Percentiles rank a stretch among this genome's conserved stretches.
Conservation (phyloP, 768 basidiomycete species). For the Glaciozyma martinii region DNA sequence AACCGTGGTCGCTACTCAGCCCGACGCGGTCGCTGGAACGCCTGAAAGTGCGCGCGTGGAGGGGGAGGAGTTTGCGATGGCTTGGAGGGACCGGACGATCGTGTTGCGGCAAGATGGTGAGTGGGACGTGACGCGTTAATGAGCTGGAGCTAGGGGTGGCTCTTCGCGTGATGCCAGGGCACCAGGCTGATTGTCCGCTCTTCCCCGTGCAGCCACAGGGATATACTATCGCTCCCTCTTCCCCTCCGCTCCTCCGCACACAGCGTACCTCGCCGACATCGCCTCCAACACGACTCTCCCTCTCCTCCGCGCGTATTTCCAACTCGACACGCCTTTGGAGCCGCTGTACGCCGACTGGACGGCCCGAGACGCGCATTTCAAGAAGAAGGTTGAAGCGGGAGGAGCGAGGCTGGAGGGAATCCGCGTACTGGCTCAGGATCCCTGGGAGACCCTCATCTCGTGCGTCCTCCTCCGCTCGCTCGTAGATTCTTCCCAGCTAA, state of each 20-base stretch:
- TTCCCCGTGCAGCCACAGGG: conserved; percentile 7
- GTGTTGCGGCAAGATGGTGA: conserved; percentile 63
- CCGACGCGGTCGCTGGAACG: conserved; percentile 6
- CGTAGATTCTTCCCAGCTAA: neutral
- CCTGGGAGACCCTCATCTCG: conserved; percentile 93
- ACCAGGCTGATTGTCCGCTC: neutral
- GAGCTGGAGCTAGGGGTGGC: no score
- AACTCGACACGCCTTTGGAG: conserved; percentile 64
- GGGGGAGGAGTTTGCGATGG: conserved; percentile 66
- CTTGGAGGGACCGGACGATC: conserved; percentile 70
- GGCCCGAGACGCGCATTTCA: conserved; percentile 62
- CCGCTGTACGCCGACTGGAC: conserved; percentile 70
- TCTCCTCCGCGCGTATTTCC: conserved; percentile 82
- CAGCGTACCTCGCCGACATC: conserved; percentile 35
- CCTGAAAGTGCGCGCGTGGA: conserved; percentile 11
- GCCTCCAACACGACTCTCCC: conserved; percentile 56
- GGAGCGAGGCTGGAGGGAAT: conserved; percentile 65
- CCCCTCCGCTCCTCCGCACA: conserved; percentile 40
- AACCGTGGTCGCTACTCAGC: conserved; percentile 10
- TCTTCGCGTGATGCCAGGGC: no score
- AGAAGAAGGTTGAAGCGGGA: conserved; percentile 39
- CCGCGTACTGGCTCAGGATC: conserved; percentile 79
- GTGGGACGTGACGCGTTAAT: neutral
- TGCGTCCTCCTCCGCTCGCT: conserved; percentile 44
- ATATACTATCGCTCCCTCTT: conserved; percentile 57